Evolutionary conservation across 1,284 basidiomycete genomes (phyloP).

Genomic region (Malassezia slooffiae): DNA sequence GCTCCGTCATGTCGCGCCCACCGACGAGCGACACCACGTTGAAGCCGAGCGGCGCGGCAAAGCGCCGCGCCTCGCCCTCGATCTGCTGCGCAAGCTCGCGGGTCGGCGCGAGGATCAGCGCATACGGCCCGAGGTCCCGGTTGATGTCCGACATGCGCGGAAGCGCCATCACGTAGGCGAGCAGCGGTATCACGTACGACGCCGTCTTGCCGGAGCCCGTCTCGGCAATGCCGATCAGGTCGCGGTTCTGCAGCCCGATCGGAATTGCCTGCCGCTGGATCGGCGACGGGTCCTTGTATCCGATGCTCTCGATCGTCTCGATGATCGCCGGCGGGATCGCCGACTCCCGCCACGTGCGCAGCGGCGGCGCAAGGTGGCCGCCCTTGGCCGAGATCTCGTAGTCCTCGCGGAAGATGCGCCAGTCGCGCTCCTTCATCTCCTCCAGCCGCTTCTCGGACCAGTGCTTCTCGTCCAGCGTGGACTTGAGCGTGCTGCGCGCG

Average conservation of each 20-base stretch:
- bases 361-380: constrained; percentile 79
- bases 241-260: constrained; percentile 86
- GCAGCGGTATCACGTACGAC: constrained; percentile 97
- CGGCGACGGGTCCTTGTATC: constrained; percentile 90
- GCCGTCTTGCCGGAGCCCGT: constrained; percentile 93
- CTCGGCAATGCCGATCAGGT: constrained; percentile 95
- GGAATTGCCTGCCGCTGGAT: constrained; percentile 98
- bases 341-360: constrained; percentile 85
- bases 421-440: constrained; percentile 96
- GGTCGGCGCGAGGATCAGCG: constrained; percentile 86
- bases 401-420: constrained; percentile 97
- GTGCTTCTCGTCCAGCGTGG: constrained; percentile 67
- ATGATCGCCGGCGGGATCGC: constrained; percentile 67
- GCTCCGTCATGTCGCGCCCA: constrained; percentile 83
- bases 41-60: constrained; percentile 74
- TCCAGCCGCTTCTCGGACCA: constrained; percentile 89
- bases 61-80: constrained; percentile 80
- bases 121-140: constrained; percentile 81
- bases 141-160: constrained; percentile 79
- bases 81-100: constrained; percentile 97
- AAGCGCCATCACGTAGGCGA: constrained; percentile 77
- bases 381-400: constrained; percentile 84
- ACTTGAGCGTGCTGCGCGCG: constrained; percentile 56
- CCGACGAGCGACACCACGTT: constrained; percentile 94
- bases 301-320: constrained; percentile 73